Evolutionary conservation across 257 asterid species (phyloP), one percentile per base, ranked within the genome.

Genomic region (Gynochthodes officinalis): DNA sequence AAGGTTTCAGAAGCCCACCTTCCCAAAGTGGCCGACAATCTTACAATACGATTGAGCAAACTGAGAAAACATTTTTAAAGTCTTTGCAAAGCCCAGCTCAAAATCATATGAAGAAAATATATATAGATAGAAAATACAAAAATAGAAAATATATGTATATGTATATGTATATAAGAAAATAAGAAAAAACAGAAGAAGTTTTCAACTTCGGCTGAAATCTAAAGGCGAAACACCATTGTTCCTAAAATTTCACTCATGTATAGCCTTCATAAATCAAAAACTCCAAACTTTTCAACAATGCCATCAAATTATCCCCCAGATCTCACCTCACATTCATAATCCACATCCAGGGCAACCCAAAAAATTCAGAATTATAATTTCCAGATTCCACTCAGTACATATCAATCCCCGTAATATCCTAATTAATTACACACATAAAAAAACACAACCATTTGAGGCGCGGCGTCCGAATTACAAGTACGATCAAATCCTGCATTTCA

Each of bases 221-320:
- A 13, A 66, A 60, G 58, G 66, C 23, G n/a, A 49, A 49, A 19
- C 53, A 54, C 68, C 40, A 43, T 13, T 43, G 4, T 8, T 39
- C 27, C 33, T 40, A n/a, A 37, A 48, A 53, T 67, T 49, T 67
- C 54, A 55, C n/a, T 21, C 52, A 61, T 58, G 21, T 10, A 16
- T 15, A 75, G 43, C 60, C 63, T 16, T 15, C 46, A 32, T 30
- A 37, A n/a, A 44, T 60, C 0, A 12, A 44, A 74, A 67, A 64
- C 14, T 19, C 58, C 37, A 30, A 69, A 15, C 69, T 39, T 27
- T 71, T 59, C 75, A 75, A 70, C 78, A 83, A 77, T 80, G 87
- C 73, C 75, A 69, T 13, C 39, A 55, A 49, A 49, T 55, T 50
- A 6, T 32, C 54, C 55, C 63, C 73, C 81, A 69, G 85, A 83